Evolutionary conservation across 2,329 filamentous ascomycete species (phyloP), one percentile per base, ranked within the genome.

Genomic region (Elsinoe australis): DNA sequence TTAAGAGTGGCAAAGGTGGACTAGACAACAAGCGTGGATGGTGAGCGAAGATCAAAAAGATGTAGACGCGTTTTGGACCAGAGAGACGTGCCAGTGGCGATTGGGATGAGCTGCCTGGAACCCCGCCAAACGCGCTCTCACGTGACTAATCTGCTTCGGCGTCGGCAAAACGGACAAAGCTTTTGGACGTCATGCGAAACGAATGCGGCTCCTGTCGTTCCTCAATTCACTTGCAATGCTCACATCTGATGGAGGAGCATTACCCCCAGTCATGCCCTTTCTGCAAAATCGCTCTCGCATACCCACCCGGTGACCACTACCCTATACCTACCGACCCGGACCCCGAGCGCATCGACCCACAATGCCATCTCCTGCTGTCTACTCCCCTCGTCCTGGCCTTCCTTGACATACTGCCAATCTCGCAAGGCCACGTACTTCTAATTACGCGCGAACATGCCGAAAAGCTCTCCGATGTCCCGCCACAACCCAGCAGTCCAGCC

Each of bases 381-480:
- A 92, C 86, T 1, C 80, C 80, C 1, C 65, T 80, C 52, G 79
- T 92, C 21, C 69, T 96, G 53, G 88, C 88, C 33, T 96, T 96
- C 67, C 75, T 96, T 57, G 90, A 96, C 68, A 95, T 95, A 59
- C 78, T 94, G 71, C 92, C 92, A 1, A 78, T 96, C 45, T 84
- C 85, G 0, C 73, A 73, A 0, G 89, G 89, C 1, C 90, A 96
- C 71, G 67, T 95, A 5, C 76, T 96, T 0, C 75, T 96, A 26
- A 86, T 83, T 48, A 85, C 88, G 6, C 77, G 92, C 32, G 62
- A 70, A 28, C 92, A 96, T 70, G 77, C 80, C 49, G 77, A 82
- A 53, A 94, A 89, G 62, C 72, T 95, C 29, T 82, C 79, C 2
- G 84, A 89, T 61, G 73, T 89, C 44, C 56, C 55, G 36, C 52